Percentiles rank a stretch among this genome's conserved stretches.
These are phyloP conservation scores for Phaseolus lunatus DNA, from an alignment of 306 rosid genomes.

Conservation along the genomic window DNA sequence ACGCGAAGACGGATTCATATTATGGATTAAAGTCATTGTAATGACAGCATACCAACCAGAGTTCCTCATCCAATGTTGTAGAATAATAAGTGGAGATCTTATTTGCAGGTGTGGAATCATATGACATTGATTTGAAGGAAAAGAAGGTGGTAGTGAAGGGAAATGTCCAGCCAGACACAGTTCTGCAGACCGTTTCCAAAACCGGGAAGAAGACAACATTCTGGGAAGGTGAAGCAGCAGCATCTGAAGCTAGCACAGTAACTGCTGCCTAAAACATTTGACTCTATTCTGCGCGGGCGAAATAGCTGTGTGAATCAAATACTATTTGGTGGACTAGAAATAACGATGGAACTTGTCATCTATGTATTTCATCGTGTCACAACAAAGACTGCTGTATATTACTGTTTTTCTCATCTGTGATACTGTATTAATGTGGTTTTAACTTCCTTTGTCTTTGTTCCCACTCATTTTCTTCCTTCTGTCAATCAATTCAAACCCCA, in stretches of 20 bases:
- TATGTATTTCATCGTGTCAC: constrained; percentile 40
- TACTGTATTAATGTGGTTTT: constrained; percentile 36
- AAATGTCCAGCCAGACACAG: constrained; percentile 69
- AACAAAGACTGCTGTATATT: constrained; percentile 29
- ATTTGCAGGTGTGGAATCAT: constrained; percentile 84
- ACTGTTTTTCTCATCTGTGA: constrained; percentile 15
- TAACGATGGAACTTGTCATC: constrained; percentile 26
- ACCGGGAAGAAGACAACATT: constrained; percentile 92
- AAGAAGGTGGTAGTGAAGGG: constrained; percentile 98
- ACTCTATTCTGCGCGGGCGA: constrained; percentile 32
- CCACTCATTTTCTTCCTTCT: not conserved
- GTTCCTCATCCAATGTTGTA: constrained; percentile 6
- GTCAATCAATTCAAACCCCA: not conserved
- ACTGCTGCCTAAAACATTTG: constrained; percentile 55
- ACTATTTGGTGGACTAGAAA: constrained; percentile 28
- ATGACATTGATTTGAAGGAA: constrained; percentile 81
- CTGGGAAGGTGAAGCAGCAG: constrained; percentile 72
- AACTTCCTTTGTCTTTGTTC: constrained; percentile 2
- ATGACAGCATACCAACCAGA: not conserved
- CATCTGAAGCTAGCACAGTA: constrained; percentile 49
- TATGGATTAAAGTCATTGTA: constrained; percentile 11
- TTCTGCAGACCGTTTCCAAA: constrained; percentile 85
- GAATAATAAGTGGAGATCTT: constrained; percentile 15
- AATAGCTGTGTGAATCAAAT: constrained; percentile 35
- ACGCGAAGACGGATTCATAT: not conserved